Conservation (phyloP, 257 asterid genomes). For the Striga asiatica region DNA sequence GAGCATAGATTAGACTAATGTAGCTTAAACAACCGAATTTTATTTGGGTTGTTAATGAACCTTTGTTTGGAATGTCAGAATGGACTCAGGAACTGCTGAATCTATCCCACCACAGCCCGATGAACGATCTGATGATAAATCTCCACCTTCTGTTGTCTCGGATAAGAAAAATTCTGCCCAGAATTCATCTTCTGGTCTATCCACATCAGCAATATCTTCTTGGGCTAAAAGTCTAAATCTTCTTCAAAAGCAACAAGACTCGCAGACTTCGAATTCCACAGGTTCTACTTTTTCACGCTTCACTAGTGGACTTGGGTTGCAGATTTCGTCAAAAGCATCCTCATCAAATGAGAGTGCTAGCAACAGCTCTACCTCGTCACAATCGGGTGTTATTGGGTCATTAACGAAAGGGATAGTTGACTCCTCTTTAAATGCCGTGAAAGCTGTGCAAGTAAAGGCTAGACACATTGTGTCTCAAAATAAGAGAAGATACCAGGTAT, state of each 20-base stretch:
- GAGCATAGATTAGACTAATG: constrained; percentile 5
- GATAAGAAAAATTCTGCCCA: constrained; percentile 30
- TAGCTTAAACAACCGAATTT: constrained; percentile 10
- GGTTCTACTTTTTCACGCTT: constrained; percentile 67
- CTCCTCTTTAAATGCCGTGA: constrained; percentile 79
- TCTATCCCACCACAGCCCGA: constrained; percentile 28
- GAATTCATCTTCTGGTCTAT: constrained; percentile 35
- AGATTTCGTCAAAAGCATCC: constrained; percentile 36
- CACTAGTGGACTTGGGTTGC: constrained; percentile 73
- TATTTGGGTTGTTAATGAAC: constrained; percentile 1
- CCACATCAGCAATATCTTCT: constrained; percentile 47
- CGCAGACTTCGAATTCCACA: constrained; percentile 25
- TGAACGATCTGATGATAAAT: constrained; percentile 35
- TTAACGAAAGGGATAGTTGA: constrained; percentile 81
- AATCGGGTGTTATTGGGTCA: constrained; percentile 68
- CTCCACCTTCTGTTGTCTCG: constrained; percentile 22
- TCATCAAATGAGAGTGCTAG: constrained; percentile 33
- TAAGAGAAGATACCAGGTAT: constrained; percentile 97
- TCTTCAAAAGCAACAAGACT: constrained; percentile 43
- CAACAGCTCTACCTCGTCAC: constrained; percentile 33
- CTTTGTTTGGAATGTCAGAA: constrained; percentile 24
- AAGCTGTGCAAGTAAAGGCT: constrained; percentile 94
- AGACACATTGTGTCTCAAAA: constrained; percentile 90
- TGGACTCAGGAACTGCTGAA: constrained; percentile 54
- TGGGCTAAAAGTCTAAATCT: constrained; percentile 58